Conservation (phyloP, 1,284 basidiomycete genomes). For the Ustilago loliicola region DNA sequence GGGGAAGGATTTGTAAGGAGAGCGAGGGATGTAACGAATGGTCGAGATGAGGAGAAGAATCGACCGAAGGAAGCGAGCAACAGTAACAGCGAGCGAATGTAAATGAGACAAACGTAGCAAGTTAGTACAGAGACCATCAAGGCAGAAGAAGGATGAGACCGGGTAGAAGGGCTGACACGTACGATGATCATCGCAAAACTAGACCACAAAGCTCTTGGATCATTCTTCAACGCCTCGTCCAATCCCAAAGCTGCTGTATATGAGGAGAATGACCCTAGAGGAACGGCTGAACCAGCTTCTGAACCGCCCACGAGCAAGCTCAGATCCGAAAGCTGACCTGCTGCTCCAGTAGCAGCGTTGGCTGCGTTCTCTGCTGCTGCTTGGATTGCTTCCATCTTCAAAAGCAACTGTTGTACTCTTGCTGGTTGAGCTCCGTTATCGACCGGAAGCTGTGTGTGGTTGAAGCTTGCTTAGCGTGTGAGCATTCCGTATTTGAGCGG, state of each 20-base stretch:
- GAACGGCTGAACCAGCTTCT: conserved; percentile 7
- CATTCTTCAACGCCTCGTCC: conserved; percentile 33
- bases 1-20: background rate
- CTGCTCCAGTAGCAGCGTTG: background rate
- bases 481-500: background rate
- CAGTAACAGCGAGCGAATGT: background rate
- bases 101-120: background rate
- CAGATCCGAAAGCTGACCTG: conserved; percentile 13
- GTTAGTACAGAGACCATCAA: background rate
- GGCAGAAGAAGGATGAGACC: background rate
- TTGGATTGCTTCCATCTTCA: background rate
- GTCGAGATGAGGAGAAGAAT: background rate
- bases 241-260: conserved; percentile 5
- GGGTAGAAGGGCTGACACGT: conserved; percentile 5
- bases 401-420: too few relatives aligned
- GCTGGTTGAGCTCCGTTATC: background rate
- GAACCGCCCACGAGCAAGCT: conserved; percentile 36
- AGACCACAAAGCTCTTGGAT: conserved; percentile 52
- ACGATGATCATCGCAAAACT: conserved; percentile 57
- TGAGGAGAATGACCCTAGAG: background rate
- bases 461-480: background rate
- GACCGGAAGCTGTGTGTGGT: background rate
- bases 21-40: too few relatives aligned
- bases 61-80: background rate
- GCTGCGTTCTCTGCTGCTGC: background rate